Base-by-base conservation (phyloP, 768 basidiomycete genomes). In the Pleurotus pulmonarius region DNA sequence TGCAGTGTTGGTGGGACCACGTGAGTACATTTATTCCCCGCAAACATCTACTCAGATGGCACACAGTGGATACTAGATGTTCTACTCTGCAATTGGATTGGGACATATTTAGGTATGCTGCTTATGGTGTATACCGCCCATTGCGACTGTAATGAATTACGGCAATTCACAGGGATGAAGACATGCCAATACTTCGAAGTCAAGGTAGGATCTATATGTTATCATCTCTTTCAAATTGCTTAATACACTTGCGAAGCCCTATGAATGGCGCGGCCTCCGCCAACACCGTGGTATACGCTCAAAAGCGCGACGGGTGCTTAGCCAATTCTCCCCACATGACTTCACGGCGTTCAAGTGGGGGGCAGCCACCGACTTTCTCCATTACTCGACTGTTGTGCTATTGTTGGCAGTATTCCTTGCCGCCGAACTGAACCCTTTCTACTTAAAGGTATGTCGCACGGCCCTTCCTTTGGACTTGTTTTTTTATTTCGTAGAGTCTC, bases 271-370 rank as follows among this genome's bases (percentile, higher is more conserved):
- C 53, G 92, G 92, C 12, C 77, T 92, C 61, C 80, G 85, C 56
- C 87, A 91, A 69, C 88, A 83, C 55, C 83, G 82, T 60, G 90
- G 91, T 20, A 67, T 94, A 38, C 82, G 89, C 43, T 85, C 86
- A 6, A 92, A 92, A 67, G 88, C 91, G 22, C 83, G 79, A 58
- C 83, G 92, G 18, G 88, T 92, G 39, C 70, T 93, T 41, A 88
- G 83, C 59, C 92, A 93, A 64, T 91, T 93, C 67, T 89, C 89
- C 7, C 92, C 92, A 11, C 88, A 90, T 58, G 91, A 92, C 63
- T 94, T 90, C 73, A 93, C 90, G 15, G 81, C 88, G 8, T 93
- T 93, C 77, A 84, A 89, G 65, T 94, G 92, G 92, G 91, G 87
- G 61, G 88, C 90, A 1, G 84, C 88, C 7, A 76, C 78, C 46